Percentiles rank a stretch among this genome's conserved stretches.
These are phyloP conservation scores for Cymodocea nodosa DNA, from an alignment of 116 monocot genomes.

Conservation along the genomic window DNA sequence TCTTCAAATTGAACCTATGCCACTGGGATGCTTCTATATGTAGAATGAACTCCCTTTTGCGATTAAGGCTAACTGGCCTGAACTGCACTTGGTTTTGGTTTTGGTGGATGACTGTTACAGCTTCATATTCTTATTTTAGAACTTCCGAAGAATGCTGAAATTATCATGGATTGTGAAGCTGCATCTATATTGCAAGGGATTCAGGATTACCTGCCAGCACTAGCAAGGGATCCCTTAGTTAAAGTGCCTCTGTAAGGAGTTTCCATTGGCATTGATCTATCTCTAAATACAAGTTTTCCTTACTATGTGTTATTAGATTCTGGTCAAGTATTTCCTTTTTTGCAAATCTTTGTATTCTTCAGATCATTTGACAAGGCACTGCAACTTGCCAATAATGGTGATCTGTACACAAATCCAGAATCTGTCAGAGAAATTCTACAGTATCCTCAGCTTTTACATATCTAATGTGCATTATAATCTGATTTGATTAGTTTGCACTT, in stretches of 20 bases:
- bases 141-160: conserved; percentile 42
- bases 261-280: not conserved
- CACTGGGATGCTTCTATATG: no score
- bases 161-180: conserved; percentile 84
- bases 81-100: no score
- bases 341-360: conserved; percentile 4
- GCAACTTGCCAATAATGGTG: conserved; percentile 37
- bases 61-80: no score
- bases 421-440: conserved; percentile 47
- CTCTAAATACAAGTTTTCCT: not conserved
- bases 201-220: conserved; percentile 40
- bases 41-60: no score
- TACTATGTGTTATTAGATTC: not conserved
- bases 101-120: no score
- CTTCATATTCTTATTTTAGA: conserved; percentile 21
- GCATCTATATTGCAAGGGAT: conserved; percentile 58
- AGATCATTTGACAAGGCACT: conserved; percentile 69
- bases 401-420: conserved; percentile 31
- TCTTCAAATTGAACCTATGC: no score
- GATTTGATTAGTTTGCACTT: not conserved
- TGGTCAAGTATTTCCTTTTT: not conserved
- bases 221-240: conserved; percentile 60
- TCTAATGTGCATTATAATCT: not conserved
- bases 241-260: conserved; percentile 57
- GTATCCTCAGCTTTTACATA: conserved; percentile 48